Base-by-base conservation (phyloP, 257 asterid genomes). In the Solanum stenotomum region DNA sequence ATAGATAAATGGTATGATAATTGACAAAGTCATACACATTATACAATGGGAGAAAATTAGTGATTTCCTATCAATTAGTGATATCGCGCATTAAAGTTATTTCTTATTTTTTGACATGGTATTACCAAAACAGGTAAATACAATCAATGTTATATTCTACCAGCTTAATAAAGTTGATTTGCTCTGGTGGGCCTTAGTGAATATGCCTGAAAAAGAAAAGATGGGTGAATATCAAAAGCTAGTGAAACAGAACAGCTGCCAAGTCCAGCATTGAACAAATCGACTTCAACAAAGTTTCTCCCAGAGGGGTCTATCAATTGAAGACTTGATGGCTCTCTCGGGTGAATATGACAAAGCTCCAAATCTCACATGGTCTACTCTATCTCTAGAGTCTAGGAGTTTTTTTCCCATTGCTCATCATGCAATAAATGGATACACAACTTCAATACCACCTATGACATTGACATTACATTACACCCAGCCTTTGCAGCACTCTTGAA, bases 111-210 rank as follows among this genome's bases (percentile, higher is more conserved):
- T 14, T 75, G 49, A 35, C 82, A 35, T 35, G 29, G 49, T 22
- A 35, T 34, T 76, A 76, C 20, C 11, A 13, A 23, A 76, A 76
- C 18, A 38, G 33, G 52, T 76, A 38, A 38, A 76, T 12, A 12
- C 56, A 38, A 10, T 38, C 83, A 38, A 37, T 37, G 20, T 2
- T 38, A 76, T 22, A 38, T 37, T 76, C 33, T 35, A 74, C 82
- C 82, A 74, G 49, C 49, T 35, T 74, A 10, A 74, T 35, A 74
- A 20, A 74, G 49, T 74, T 74, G 75, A 65, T 68, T 31, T 81
- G 92, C 96, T 87, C 94, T 6, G 98, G 98, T 35, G 97, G 98
- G 75, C 98, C 98, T 14, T 87, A 72, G 46, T 96, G 98, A 90
- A 88, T 5, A 96, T 95, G 63, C 94, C 93, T 9, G 90, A 93